phyloP scores from a whole-genome alignment of 768 basidiomycete species.

The Leucocoprinus leucothites region DNA sequence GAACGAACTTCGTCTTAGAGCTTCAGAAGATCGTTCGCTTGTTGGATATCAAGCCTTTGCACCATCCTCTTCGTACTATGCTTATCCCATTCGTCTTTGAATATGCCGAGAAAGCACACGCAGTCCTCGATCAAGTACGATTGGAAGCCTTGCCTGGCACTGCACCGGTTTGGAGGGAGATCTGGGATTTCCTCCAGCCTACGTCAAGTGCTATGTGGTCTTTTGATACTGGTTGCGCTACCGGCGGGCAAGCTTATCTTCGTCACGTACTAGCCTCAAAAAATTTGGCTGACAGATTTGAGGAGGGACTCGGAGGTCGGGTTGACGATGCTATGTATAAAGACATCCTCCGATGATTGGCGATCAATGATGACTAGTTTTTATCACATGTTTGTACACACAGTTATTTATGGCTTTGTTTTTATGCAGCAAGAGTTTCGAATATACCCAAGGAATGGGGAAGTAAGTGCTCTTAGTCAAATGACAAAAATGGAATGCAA shows the following conservation, averaged over 20 bases:
- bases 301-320: conserved; percentile 13
- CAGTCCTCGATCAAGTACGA: not conserved
- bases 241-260: conserved; percentile 10
- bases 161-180: conserved; percentile 4
- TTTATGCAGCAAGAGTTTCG: too few species aligned
- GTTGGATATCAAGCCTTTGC: conserved; percentile 14
- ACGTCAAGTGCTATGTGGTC: conserved; percentile 12
- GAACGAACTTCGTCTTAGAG: not conserved
- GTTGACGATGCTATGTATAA: conserved; percentile 16
- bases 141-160: not conserved
- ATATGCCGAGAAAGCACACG: not conserved
- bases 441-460: too few species aligned
- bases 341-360: conserved; percentile 12
- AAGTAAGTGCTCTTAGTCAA: too few species aligned
- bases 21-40: conserved; percentile 9
- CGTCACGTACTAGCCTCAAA: conserved; percentile 13
- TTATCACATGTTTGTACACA: too few species aligned
- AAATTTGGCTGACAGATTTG: conserved; percentile 14
- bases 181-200: conserved; percentile 14
- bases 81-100: conserved; percentile 1
- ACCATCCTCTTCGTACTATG: conserved; percentile 17
- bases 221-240: conserved; percentile 12
- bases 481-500: too few species aligned
- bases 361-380: too few species aligned
- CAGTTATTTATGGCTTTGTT: too few species aligned